Evolutionary conservation across 1,284 basidiomycete species (phyloP), one percentile per base, ranked within the genome.

Genomic region (Mycosarcoma maydis): DNA sequence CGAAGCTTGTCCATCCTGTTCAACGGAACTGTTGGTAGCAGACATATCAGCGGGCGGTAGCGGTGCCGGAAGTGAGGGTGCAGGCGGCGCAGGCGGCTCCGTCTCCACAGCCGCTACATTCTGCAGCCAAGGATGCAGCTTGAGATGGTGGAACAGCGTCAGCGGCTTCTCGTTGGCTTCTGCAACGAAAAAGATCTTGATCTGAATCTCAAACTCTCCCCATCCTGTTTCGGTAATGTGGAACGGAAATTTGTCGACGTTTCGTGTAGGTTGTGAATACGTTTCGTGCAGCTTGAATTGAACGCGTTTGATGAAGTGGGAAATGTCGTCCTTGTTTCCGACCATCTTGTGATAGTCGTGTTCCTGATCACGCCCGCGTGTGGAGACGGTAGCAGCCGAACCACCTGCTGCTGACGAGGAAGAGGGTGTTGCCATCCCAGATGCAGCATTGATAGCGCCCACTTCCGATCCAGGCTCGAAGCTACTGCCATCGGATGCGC

Each of bases 221-320:
- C 96, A 99, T 41, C 95, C 96, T 9, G 95, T 98, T 82, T 98
- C 96, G 7, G 92, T 90, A 9, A 98, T 89, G 73, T 92, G 90
- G 79, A 94, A 99, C 0, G 96, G 96, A 8, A 92, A 88, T 78
- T 90, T 92, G 79, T 99, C 96, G 42, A 96, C 83, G 73, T 90
- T 91, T 84, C 95, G 85, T 36, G 89, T 90, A 0, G 94, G 92
- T 79, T 90, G 93, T 0, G 92, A 83, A 84, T 97, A 98, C 0
- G 95, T 97, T 71, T 99, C 96, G 83, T 99, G 96, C 44, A 99
- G 84, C 83, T 94, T 95, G 87, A 99, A 98, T 14, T 92, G 92
- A 46, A 98, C 95, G 43, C 93, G 88, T 82, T 95, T 96, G 54
- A 81, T 76, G 39, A 76, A 80, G 67, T 81, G 76, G 0, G 77